A percentile compares a stretch with the other conserved stretches of the same genome.
phyloP scores from a whole-genome alignment of 176 grass and related monocot genomes.

The Alloteropsis semialata region DNA sequence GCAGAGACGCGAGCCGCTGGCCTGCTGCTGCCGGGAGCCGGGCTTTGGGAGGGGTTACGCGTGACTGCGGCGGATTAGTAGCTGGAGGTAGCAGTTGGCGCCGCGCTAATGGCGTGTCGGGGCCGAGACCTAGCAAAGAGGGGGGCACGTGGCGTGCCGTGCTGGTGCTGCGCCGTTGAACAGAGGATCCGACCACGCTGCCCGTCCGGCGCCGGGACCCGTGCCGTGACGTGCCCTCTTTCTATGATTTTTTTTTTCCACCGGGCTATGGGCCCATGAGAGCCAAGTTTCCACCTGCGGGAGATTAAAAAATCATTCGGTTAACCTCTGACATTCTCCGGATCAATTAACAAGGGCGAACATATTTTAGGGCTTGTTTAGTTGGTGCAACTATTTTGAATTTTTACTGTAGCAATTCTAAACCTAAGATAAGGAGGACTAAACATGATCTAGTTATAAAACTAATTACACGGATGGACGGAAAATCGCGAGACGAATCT shows the following conservation, averaged over 20 bases:
- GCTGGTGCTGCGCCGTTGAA: neutral
- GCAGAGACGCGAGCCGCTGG: neutral
- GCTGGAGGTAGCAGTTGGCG: neutral
- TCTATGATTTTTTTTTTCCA: neutral
- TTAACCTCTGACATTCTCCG: too few species aligned
- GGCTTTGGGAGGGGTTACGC: neutral
- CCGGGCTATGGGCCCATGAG: too few species aligned
- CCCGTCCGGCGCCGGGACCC: neutral
- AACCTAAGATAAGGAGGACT: too few species aligned
- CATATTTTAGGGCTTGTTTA: too few species aligned
- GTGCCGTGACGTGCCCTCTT: neutral
- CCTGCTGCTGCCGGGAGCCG: neutral
- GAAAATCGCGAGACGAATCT: too few species aligned
- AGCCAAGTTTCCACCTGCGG: neutral
- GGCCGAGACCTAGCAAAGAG: neutral
- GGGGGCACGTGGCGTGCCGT: conserved; percentile 9
- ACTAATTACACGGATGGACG: too few species aligned
- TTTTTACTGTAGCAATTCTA: too few species aligned
- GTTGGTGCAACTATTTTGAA: too few species aligned
- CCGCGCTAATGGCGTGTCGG: conserved; percentile 15
- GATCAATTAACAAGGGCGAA: too few species aligned
- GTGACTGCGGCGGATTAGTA: neutral
- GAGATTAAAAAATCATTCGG: neutral
- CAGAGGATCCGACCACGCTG: neutral
- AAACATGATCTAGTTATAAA: too few species aligned